Conservation (phyloP, 306 rosid genomes). For the Trichosanthes truncata region DNA sequence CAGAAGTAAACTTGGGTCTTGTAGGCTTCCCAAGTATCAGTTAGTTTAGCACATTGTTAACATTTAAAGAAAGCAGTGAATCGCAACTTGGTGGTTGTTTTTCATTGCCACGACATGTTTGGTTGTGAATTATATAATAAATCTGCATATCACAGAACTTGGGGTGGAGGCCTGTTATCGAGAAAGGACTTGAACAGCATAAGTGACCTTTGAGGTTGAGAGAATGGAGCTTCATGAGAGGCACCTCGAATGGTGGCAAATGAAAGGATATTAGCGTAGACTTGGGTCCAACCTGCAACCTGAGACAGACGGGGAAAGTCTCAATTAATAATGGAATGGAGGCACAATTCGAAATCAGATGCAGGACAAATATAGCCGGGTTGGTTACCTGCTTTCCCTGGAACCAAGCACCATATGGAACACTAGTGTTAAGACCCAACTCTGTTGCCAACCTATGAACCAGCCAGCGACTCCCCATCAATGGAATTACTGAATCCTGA, state of each 20-base stretch:
- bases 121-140: not conserved
- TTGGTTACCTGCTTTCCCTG: conserved; percentile 60
- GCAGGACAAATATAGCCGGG: not conserved
- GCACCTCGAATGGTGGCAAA: conserved; percentile 35
- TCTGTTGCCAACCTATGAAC: conserved; percentile 57
- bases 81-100: not conserved
- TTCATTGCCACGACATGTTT: not conserved
- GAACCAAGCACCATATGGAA: conserved; percentile 93
- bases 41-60: not conserved
- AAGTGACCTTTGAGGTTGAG: conserved; percentile 35
- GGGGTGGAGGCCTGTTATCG: conserved; percentile 20
- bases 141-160: not conserved
- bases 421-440: conserved; percentile 52
- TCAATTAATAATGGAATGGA: not conserved
- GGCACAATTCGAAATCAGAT: not conserved
- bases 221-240: conserved; percentile 29
- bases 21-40: not conserved
- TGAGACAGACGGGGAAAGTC: not conserved
- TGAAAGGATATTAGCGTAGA: conserved; percentile 22
- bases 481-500: conserved; percentile 92
- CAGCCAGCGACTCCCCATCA: conserved; percentile 68
- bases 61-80: not conserved
- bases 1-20: not conserved
- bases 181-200: conserved; percentile 22
- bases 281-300: conserved; percentile 42